Evolutionary conservation across 305 asterid species (phyloP), one percentile per base, ranked within the genome.

Genomic region (Ruellia speciosa): DNA sequence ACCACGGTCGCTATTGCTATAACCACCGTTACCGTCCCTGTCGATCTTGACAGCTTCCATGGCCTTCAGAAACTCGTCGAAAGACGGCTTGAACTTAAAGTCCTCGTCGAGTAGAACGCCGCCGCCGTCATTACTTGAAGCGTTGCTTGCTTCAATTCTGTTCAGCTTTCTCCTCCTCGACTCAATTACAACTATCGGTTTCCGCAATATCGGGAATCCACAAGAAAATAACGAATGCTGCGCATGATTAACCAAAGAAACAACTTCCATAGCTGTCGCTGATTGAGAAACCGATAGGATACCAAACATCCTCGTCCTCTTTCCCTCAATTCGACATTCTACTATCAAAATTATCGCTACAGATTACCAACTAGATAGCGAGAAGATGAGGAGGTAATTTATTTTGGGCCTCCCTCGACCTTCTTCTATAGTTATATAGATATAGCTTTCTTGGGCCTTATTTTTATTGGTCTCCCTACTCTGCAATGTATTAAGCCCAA

Each of bases 11-110:
- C 2, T 17, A 52, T 20, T 51, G 15, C 12, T 51, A 20, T 43
- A 33, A 18, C 20, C 15, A 49, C 15, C 56, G 13, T n/a, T 55
- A 20, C 20, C 73, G 15, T 56, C 79, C 65, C 86, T 74, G 18
- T 62, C 77, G 10, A 28, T 63, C 68, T 82, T 83, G 55, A 90
- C 69, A 54, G 88, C 75, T 63, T 88, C 93, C 96, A 90, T 56
- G 58, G 82, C 90, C 79, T 90, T 88, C 86, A 90, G 51, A 68
- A 83, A 88, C 69, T 90, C 98, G 56, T 76, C 85, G 62, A 90
- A 90, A 35, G 96, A 76, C 48, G 92, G 87, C 72, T 72, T 81
- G 65, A 90, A 88, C 66, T 84, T 89, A 34, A 73, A 61, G 18
- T 82, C 90, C 65, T 83, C 77, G 49, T 77, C 84, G 52, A 79